Conservation (phyloP, 2,329 filamentous ascomycete genomes). For the Talaromyces rugulosus region DNA sequence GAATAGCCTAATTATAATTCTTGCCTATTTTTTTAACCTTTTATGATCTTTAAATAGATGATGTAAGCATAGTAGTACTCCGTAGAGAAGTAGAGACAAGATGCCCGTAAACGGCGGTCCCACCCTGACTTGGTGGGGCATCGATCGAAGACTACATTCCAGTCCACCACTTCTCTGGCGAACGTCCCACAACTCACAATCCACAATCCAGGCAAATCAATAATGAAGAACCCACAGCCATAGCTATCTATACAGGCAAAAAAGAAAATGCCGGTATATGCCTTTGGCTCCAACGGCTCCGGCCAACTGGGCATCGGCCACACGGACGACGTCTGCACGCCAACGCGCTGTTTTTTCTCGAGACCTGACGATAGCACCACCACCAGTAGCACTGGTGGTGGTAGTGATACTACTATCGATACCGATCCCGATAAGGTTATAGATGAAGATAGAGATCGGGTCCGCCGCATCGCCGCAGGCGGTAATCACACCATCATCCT, state of each 20-base stretch:
- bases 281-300: slow-evolving; percentile 72
- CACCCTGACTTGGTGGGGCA: neutral
- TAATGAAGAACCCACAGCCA: neutral
- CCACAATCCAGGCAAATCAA: neutral
- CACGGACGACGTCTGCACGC: slow-evolving; percentile 64
- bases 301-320: slow-evolving; percentile 71
- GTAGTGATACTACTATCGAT: slow-evolving; percentile 27
- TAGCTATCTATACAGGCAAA: neutral
- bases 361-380: slow-evolving; percentile 13
- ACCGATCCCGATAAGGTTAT: neutral
- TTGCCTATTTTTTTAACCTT: neutral
- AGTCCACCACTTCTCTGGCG: neutral
- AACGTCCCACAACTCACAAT: neutral
- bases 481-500: slow-evolving; percentile 84
- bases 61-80: too few relatives aligned
- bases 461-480: slow-evolving; percentile 55
- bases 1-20: neutral
- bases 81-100: too few relatives aligned
- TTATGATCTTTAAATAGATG: neutral
- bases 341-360: slow-evolving; percentile 58
- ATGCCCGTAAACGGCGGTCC: neutral
- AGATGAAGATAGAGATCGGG: neutral
- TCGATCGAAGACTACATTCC: neutral
- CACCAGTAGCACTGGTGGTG: neutral
- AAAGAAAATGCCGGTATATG: slow-evolving; percentile 48